A percentile compares a stretch with the other conserved stretches of the same genome.
Evolutionary conservation across 768 basidiomycete species (phyloP).

Genomic region (Macrocybe gigantea): DNA sequence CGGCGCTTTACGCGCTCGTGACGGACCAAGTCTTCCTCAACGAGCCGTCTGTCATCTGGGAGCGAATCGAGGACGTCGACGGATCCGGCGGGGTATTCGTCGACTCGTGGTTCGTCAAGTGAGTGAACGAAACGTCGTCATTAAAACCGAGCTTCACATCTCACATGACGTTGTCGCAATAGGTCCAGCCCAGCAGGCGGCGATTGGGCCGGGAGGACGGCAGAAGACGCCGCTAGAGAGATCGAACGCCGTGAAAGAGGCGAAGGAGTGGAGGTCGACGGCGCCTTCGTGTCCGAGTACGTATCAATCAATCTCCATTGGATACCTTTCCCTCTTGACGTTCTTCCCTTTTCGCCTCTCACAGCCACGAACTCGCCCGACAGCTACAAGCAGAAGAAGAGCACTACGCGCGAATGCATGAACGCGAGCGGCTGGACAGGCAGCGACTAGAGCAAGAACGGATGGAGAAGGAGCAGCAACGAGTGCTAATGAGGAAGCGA

Average conservation of each 20-base stretch:
- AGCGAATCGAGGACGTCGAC: constrained; percentile 84
- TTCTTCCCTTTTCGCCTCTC: constrained; percentile 1
- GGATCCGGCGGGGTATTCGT: constrained; percentile 74
- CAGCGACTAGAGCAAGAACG: constrained; percentile 17
- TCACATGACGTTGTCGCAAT: not conserved
- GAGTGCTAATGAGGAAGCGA: constrained; percentile 14
- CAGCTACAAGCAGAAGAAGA: constrained; percentile 84
- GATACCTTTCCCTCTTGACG: not conserved
- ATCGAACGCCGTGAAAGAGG: constrained; percentile 27
- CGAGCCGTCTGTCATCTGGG: constrained; percentile 85
- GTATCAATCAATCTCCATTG: constrained; percentile 16
- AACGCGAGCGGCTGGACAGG: constrained; percentile 21
- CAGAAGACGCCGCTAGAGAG: constrained; percentile 50
- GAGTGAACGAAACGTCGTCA: not conserved
- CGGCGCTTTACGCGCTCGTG: constrained; percentile 72
- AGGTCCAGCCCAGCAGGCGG: constrained; percentile 67
- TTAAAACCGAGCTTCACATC: not conserved
- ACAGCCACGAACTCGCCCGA: constrained; percentile 62
- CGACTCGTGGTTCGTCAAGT: constrained; percentile 55
- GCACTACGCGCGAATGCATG: constrained; percentile 34
- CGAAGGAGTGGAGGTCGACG: constrained; percentile 24
- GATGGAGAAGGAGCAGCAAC: constrained; percentile 17
- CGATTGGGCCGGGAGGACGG: constrained; percentile 72
- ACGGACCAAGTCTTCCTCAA: constrained; percentile 79
- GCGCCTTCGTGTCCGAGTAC: constrained; percentile 47